Conservation (phyloP, 2,329 filamentous ascomycete species). For the Pseudocercospora cruenta region DNA sequence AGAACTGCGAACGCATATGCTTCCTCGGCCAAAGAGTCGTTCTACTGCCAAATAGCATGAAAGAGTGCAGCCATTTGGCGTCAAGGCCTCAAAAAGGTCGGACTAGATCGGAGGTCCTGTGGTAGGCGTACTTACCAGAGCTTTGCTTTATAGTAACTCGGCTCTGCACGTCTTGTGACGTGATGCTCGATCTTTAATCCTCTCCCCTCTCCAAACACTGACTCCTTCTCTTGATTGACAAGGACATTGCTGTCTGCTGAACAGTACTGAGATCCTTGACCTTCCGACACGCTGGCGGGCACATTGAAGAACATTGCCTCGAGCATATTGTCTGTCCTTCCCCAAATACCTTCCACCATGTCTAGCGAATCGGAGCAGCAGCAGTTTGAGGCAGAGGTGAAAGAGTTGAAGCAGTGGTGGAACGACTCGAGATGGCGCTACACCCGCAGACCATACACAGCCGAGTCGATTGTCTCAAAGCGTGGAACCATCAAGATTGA, state of each 20-base stretch:
- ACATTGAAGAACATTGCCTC: constrained; percentile 39
- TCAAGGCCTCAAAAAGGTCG: constrained; percentile 16
- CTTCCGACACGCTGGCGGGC: constrained; percentile 39
- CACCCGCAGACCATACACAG: constrained; percentile 90
- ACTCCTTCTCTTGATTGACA: constrained; percentile 18
- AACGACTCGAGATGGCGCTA: constrained; percentile 85
- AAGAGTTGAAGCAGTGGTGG: constrained; percentile 94
- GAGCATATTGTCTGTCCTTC: constrained; percentile 34
- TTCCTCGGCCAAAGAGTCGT: constrained; percentile 20
- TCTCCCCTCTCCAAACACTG: constrained; percentile 25
- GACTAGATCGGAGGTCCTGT: constrained; percentile 23
- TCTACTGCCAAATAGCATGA: constrained; percentile 10
- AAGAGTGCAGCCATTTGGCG: constrained; percentile 16
- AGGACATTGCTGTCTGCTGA: background rate
- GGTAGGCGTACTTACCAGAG: constrained; percentile 13
- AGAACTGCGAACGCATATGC: constrained; percentile 19
- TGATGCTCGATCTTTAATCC: constrained; percentile 18
- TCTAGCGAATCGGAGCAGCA: constrained; percentile 67
- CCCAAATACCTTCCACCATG: constrained; percentile 34
- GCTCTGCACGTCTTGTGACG: constrained; percentile 21
- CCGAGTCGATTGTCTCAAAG: constrained; percentile 96
- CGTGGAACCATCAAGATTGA: constrained; percentile 86
- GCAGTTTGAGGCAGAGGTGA: constrained; percentile 79
- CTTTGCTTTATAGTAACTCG: constrained; percentile 17
- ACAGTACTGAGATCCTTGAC: background rate